Conservation (phyloP, 441 rosid genomes). For the Raphanus hybrid region DNA sequence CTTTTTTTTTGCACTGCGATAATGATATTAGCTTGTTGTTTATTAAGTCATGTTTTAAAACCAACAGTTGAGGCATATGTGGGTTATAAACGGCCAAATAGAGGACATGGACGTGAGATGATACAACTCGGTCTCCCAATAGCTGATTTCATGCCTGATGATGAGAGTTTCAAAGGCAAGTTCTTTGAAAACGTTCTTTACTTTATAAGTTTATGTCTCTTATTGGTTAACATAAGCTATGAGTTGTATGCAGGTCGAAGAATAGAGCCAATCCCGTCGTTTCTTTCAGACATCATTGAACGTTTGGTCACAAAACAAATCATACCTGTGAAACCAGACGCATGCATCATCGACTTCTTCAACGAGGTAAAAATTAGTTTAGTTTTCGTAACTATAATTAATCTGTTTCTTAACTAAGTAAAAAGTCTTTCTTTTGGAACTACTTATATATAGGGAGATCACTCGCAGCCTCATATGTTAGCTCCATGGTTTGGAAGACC, state of each 20-base stretch:
- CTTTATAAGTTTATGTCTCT: neutral
- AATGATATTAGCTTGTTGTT: neutral
- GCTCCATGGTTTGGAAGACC: constrained; percentile 87
- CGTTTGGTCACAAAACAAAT: constrained; percentile 64
- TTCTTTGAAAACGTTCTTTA: neutral
- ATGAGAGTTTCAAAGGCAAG: constrained; percentile 72
- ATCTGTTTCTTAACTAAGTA: neutral
- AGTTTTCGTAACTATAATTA: neutral
- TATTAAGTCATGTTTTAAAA: neutral
- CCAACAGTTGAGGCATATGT: constrained; percentile 77
- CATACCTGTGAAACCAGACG: constrained; percentile 72
- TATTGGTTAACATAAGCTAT: constrained; percentile 11
- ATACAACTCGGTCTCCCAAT: constrained; percentile 91
- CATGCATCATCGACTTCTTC: constrained; percentile 83
- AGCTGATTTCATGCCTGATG: constrained; percentile 74
- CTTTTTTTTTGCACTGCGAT: neutral
- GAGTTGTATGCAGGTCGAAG: constrained; percentile 54
- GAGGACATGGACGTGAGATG: constrained; percentile 95
- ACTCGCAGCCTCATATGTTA: constrained; percentile 81
- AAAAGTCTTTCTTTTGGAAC: constrained; percentile 28
- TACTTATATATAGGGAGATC: constrained; percentile 65
- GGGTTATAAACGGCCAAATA: constrained; percentile 74
- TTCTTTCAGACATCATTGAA: constrained; percentile 78
- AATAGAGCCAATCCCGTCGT: constrained; percentile 74
- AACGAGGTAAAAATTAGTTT: constrained; percentile 61